Conservation (phyloP, 1,284 basidiomycete species). For the Fomitiporia mediterranea region DNA sequence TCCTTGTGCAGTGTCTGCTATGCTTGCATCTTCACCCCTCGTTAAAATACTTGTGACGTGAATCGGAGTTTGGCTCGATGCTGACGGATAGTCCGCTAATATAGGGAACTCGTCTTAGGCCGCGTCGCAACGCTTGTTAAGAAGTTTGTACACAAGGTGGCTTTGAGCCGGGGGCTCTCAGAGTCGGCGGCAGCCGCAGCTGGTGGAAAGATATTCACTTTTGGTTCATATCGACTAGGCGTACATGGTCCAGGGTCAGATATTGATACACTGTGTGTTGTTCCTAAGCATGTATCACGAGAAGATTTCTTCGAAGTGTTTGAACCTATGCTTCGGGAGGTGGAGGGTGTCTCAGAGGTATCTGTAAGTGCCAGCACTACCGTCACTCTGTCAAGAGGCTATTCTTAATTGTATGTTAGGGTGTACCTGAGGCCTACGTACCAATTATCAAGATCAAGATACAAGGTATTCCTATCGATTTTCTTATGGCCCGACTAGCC, state of each 20-base stretch:
- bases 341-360: constrained; percentile 86
- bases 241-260: constrained; percentile 96
- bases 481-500: constrained; percentile 86
- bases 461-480: constrained; percentile 89
- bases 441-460: constrained; percentile 94
- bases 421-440: constrained; percentile 94
- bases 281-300: constrained; percentile 91
- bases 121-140: constrained; percentile 88
- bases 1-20: background rate
- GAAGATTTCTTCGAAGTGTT: constrained; percentile 97
- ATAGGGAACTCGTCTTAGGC: constrained; percentile 90
- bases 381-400: constrained; percentile 8
- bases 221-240: constrained; percentile 93
- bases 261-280: constrained; percentile 99
- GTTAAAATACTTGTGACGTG: background rate
- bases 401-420: constrained; percentile 42
- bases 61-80: background rate
- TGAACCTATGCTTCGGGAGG: constrained; percentile 82
- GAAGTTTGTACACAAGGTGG: constrained; percentile 88
- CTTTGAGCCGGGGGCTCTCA: constrained; percentile 76
- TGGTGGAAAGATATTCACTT: constrained; percentile 98
- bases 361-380: constrained; percentile 55
- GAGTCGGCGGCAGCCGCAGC: constrained; percentile 82
- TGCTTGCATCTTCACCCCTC: background rate
- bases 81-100: background rate